Evolutionary conservation across 1,139 yeast genomes (phyloP).

Genomic region (Zygosaccharomyces sapae): DNA sequence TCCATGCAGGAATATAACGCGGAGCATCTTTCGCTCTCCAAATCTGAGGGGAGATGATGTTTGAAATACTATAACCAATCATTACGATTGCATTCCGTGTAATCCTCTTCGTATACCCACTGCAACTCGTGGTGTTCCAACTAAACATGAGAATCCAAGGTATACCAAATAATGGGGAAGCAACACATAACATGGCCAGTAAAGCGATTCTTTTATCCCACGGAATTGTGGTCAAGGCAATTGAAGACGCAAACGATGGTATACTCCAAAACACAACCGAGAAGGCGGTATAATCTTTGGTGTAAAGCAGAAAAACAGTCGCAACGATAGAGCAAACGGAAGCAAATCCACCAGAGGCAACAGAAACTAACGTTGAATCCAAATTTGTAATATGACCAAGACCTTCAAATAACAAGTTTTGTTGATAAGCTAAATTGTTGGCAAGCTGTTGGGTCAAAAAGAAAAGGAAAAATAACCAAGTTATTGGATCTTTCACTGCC

Average conservation of each 20-base stretch:
- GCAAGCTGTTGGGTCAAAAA: conserved; percentile 44
- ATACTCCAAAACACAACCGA: conserved; percentile 41
- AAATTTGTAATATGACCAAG: conserved; percentile 44
- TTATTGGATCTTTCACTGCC: conserved; percentile 45
- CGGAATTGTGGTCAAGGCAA: conserved; percentile 43
- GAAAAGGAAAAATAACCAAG: conserved; percentile 44
- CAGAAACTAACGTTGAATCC: conserved; percentile 49
- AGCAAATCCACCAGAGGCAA: conserved; percentile 48
- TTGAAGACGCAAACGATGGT: conserved; percentile 45
- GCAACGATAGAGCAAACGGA: conserved; percentile 39
- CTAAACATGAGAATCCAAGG: conserved; percentile 44
- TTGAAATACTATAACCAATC: conserved; percentile 41
- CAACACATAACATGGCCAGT: conserved; percentile 42
- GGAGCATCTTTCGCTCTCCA: conserved; percentile 43
- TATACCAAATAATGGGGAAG: conserved; percentile 42
- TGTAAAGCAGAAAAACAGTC: conserved; percentile 28
- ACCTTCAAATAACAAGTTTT: conserved; percentile 42
- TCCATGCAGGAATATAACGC: conserved; percentile 48
- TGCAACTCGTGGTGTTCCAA: conserved; percentile 37
- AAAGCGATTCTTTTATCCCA: conserved; percentile 43
- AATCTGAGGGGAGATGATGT: conserved; percentile 46
- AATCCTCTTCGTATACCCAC: conserved; percentile 44
- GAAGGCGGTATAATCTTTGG: conserved; percentile 33
- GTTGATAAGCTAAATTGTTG: conserved; percentile 47
- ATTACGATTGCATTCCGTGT: conserved; percentile 42